phyloP scores from a whole-genome alignment of 805 yeast genomes.

The Candida germanica region DNA sequence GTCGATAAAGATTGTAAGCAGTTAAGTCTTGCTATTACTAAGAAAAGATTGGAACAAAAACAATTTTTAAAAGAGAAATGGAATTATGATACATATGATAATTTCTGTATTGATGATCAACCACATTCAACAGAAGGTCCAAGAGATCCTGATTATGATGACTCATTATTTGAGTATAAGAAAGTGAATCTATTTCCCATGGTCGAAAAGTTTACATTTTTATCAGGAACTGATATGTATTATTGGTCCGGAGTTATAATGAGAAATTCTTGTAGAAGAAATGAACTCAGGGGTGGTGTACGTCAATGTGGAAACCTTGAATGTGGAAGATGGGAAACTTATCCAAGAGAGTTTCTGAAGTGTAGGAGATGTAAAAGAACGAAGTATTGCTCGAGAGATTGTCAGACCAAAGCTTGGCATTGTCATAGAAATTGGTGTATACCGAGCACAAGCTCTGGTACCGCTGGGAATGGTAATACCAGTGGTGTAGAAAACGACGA shows the following conservation, averaged over 20 bases:
- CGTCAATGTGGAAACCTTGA: slow-evolving; percentile 92
- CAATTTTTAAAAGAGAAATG: slow-evolving; percentile 30
- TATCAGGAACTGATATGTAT: slow-evolving; percentile 73
- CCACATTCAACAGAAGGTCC: slow-evolving; percentile 1
- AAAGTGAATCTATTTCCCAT: slow-evolving; percentile 76
- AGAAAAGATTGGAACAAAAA: slow-evolving; percentile 31
- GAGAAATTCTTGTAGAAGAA: slow-evolving; percentile 91
- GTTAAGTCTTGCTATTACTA: slow-evolving; percentile 30
- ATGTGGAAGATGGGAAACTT: slow-evolving; percentile 92
- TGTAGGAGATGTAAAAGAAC: slow-evolving; percentile 93
- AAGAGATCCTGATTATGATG: slow-evolving; percentile 34
- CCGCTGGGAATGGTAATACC: background rate
- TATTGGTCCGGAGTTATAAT: slow-evolving; percentile 98
- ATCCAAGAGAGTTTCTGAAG: slow-evolving; percentile 89
- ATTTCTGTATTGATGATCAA: slow-evolving; percentile 38
- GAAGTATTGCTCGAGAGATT: slow-evolving; percentile 88
- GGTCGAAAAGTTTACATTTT: slow-evolving; percentile 83
- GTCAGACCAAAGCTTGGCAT: slow-evolving; percentile 90
- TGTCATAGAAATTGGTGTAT: slow-evolving; percentile 95
- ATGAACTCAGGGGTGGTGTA: slow-evolving; percentile 82
- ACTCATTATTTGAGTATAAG: slow-evolving; percentile 44
- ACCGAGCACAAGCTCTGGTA: slow-evolving; percentile 34
- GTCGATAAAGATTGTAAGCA: slow-evolving; percentile 32
- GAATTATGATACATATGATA: slow-evolving; percentile 39
- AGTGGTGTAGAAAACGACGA: background rate